Percentiles rank a stretch among this genome's conserved stretches.
Evolutionary conservation across 2,329 filamentous ascomycete genomes (phyloP).

Genomic region (Aspergillus sp.): DNA sequence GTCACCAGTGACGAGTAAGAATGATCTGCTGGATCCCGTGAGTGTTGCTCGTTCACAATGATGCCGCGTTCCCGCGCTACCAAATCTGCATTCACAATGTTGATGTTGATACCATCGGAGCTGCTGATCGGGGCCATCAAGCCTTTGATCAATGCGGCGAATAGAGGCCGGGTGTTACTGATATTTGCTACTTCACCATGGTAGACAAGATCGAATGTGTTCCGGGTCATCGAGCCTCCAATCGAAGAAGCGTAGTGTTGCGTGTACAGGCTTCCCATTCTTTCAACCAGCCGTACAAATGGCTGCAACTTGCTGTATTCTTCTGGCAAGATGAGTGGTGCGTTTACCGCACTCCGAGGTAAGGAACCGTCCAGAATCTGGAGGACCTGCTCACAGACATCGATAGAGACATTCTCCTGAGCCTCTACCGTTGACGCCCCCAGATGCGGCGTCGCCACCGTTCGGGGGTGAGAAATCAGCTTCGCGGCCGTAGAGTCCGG

Average conservation of each 20-base stretch:
- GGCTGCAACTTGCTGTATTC: conserved; percentile 75
- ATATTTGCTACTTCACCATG: conserved; percentile 69
- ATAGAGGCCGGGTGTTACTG: conserved; percentile 71
- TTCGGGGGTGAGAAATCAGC: conserved; percentile 64
- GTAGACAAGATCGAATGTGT: conserved; percentile 71
- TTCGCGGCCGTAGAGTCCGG: conserved; percentile 57
- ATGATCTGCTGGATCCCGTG: conserved; percentile 55
- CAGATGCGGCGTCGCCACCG: conserved; percentile 74
- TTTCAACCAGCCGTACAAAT: conserved; percentile 70
- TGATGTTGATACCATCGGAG: conserved; percentile 63
- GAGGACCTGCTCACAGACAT: conserved; percentile 75
- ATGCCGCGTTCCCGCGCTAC: conserved; percentile 74
- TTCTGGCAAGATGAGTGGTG: conserved; percentile 73
- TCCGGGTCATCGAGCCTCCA: conserved; percentile 49
- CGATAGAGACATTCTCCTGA: conserved; percentile 77
- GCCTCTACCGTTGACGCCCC: conserved; percentile 77
- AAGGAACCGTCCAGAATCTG: conserved; percentile 68
- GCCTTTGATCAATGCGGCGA: conserved; percentile 74
- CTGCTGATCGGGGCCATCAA: conserved; percentile 66
- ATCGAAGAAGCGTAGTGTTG: conserved; percentile 58
- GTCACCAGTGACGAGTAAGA: conserved; percentile 69
- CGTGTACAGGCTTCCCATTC: conserved; percentile 73
- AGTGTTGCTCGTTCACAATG: conserved; percentile 68
- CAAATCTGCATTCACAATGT: conserved; percentile 76
- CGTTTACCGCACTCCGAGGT: conserved; percentile 73